Conservation (phyloP, 371 early-diverging fungal genomes). For the Lichtheimia ramosa region DNA sequence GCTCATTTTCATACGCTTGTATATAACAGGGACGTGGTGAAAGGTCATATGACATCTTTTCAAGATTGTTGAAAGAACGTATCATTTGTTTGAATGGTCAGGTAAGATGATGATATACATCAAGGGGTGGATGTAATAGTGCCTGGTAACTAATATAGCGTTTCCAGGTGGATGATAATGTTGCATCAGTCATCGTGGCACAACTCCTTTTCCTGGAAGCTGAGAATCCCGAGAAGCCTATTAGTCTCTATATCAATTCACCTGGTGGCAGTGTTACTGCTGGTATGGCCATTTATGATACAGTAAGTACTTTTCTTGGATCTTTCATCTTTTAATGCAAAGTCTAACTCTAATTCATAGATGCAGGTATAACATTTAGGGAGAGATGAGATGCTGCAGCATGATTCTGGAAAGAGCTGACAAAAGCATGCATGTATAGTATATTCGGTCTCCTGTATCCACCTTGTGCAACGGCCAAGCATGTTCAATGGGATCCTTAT, state of each 20-base stretch:
- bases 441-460: conserved; percentile 89
- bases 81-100: conserved; percentile 93
- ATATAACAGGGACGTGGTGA: conserved; percentile 66
- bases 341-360: background rate
- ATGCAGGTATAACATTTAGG: background rate
- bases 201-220: conserved; percentile 95
- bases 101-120: conserved; percentile 38
- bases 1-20: too few species aligned
- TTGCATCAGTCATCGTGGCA: conserved; percentile 88
- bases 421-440: conserved; percentile 48
- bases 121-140: background rate
- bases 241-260: conserved; percentile 93
- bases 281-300: conserved; percentile 94
- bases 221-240: conserved; percentile 91
- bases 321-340: background rate
- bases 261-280: conserved; percentile 97
- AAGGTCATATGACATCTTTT: conserved; percentile 94
- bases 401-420: too few species aligned
- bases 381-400: too few species aligned
- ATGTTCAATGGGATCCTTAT: conserved; percentile 96
- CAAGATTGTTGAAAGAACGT: conserved; percentile 93
- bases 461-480: conserved; percentile 97
- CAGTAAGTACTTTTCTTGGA: conserved; percentile 48
- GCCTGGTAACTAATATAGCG: background rate
- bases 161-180: conserved; percentile 74